Evolutionary conservation across 2,329 filamentous ascomycete species (phyloP).

Genomic region (Aspergillus calidoustus): DNA sequence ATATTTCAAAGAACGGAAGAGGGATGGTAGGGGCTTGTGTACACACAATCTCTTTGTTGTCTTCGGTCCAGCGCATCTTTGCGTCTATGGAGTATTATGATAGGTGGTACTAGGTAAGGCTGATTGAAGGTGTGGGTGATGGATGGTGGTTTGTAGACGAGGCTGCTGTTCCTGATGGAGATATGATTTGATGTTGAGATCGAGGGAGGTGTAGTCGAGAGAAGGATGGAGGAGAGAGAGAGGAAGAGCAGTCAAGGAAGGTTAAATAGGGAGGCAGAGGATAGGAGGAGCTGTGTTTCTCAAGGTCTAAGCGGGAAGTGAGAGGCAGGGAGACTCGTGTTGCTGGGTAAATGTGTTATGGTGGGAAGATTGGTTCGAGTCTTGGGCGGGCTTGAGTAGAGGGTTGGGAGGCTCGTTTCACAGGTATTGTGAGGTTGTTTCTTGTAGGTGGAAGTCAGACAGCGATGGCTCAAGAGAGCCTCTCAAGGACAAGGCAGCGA

Average conservation of each 20-base stretch:
- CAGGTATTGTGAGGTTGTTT: not conserved
- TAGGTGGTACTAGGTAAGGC: not conserved
- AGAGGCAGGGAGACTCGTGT: not conserved
- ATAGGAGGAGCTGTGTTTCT: not conserved
- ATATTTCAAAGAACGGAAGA: not conserved
- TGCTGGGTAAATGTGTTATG: not conserved
- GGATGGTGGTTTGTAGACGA: not conserved
- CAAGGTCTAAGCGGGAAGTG: not conserved
- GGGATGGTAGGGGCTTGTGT: too few species aligned
- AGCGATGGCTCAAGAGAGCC: too few species aligned
- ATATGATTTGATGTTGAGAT: not conserved
- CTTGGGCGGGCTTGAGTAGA: not conserved
- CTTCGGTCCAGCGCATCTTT: slow-evolving; percentile 16
- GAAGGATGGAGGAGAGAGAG: not conserved
- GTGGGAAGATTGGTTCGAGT: not conserved
- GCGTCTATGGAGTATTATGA: not conserved
- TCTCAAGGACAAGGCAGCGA: too few species aligned
- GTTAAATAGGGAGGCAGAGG: not conserved
- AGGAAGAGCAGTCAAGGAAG: not conserved
- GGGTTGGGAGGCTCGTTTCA: not conserved
- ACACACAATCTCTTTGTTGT: slow-evolving; percentile 13
- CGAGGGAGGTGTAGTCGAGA: not conserved
- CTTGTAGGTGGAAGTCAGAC: too few species aligned
- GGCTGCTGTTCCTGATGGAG: not conserved
- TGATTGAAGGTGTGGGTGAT: not conserved